Percentiles rank a stretch among this genome's conserved stretches.
phyloP scores from a whole-genome alignment of 495 filamentous ascomycete species.

The Elasticomyces elasticus region DNA sequence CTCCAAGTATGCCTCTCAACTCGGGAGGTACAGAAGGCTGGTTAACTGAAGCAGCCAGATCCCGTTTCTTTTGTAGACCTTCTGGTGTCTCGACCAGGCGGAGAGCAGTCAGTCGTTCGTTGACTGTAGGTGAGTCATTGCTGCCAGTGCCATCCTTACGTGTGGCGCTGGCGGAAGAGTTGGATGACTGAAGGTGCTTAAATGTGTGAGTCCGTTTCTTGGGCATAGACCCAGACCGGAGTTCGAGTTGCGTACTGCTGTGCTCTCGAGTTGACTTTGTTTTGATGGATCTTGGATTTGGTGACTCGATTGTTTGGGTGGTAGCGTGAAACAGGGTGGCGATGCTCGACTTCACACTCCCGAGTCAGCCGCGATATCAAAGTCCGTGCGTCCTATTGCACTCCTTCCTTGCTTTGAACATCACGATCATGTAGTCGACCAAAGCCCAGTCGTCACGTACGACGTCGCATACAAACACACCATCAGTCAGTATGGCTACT shows the following conservation, averaged over 20 bases:
- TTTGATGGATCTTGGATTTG: too few species aligned
- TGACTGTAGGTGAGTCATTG: constrained; percentile 24
- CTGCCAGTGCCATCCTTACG: neutral
- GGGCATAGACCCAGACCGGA: constrained; percentile 27
- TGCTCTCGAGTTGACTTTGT: too few species aligned
- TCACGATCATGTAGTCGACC: neutral
- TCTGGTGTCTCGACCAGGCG: constrained; percentile 29
- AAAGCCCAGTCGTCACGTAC: neutral
- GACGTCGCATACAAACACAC: neutral
- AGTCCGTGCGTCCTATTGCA: too few species aligned
- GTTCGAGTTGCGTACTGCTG: too few species aligned
- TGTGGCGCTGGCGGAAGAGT: constrained; percentile 23
- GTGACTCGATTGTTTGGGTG: too few species aligned
- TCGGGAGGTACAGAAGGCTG: constrained; percentile 44
- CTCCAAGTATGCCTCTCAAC: constrained; percentile 51
- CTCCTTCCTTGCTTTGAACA: too few species aligned
- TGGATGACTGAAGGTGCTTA: constrained; percentile 22
- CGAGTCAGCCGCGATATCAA: too few species aligned
- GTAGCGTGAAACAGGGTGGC: too few species aligned
- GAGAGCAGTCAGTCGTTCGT: constrained; percentile 32
- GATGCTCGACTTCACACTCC: too few species aligned
- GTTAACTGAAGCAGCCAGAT: constrained; percentile 26
- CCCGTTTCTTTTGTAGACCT: constrained; percentile 21
- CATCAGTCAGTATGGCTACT: constrained; percentile 1
- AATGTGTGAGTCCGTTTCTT: constrained; percentile 29